A percentile compares a stretch with the other conserved stretches of the same genome.
phyloP scores from a whole-genome alignment of 2,329 filamentous ascomycete genomes.

The Aspergillus versicolor region DNA sequence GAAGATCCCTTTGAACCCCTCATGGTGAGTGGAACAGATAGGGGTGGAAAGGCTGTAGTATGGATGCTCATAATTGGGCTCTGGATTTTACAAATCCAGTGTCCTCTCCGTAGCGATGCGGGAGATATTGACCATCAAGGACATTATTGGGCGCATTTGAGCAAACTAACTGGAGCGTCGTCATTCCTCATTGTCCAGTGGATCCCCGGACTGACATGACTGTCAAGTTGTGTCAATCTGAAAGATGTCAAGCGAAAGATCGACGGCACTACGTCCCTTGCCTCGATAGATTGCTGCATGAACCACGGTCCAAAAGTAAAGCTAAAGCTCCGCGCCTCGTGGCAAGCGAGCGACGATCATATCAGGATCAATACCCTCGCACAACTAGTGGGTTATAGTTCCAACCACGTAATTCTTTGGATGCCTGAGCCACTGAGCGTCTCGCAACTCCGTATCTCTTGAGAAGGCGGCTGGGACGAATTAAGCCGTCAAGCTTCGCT shows the following conservation, averaged over 20 bases:
- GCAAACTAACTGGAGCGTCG: not conserved
- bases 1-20: too few relatives aligned
- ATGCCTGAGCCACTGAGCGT: too few relatives aligned
- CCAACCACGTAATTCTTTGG: not conserved
- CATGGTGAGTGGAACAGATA: too few relatives aligned
- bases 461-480: too few relatives aligned
- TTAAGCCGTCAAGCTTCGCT: not conserved
- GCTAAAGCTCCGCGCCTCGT: not conserved
- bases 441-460: too few relatives aligned
- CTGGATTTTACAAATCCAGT: too few relatives aligned
- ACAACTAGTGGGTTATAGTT: not conserved
- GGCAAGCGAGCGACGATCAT: not conserved
- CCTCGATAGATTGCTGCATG: not conserved
- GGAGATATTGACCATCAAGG: not conserved
- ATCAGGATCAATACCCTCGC: not conserved
- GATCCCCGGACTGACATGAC: not conserved
- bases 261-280: not conserved
- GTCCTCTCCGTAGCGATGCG: not conserved
- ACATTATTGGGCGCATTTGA: not conserved
- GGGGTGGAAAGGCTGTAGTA: too few relatives aligned
- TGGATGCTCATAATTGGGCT: too few relatives aligned
- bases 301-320: not conserved
- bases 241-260: not conserved
- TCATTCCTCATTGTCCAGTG: not conserved
- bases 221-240: not conserved